Conservation (phyloP, 2,329 filamentous ascomycete genomes). For the Apiospora sp. region DNA sequence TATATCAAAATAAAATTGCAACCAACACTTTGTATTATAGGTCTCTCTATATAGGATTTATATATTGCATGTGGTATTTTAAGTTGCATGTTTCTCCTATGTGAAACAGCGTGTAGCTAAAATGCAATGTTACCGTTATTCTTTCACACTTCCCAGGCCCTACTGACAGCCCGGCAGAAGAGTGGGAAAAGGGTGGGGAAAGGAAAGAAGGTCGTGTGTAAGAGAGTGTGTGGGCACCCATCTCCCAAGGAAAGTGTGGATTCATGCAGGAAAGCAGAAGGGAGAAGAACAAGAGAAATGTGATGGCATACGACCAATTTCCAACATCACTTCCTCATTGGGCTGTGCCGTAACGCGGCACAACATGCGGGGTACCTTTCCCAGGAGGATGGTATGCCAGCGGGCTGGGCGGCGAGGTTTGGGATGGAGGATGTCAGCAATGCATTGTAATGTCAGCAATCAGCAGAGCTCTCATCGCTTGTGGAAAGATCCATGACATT, state of each 20-base stretch:
- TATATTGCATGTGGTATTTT: neutral
- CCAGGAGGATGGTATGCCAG: neutral
- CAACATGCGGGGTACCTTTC: constrained; percentile 13
- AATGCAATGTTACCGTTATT: neutral
- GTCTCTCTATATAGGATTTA: neutral
- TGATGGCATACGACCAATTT: constrained; percentile 4
- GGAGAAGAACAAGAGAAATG: neutral
- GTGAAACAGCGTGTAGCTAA: neutral
- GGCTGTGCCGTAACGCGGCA: constrained; percentile 9
- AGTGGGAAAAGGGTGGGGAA: neutral
- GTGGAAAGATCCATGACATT: too few relatives aligned
- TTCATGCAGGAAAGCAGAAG: neutral
- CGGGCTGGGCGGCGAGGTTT: neutral
- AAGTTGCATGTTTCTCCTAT: neutral
- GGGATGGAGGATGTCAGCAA: neutral
- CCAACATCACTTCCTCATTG: constrained; percentile 6
- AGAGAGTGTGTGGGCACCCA: neutral
- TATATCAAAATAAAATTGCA: neutral
- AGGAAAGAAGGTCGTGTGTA: neutral
- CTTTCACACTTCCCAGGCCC: neutral
- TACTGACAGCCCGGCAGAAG: neutral
- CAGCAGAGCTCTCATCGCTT: neutral
- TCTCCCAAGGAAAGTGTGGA: neutral
- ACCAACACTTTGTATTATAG: neutral
- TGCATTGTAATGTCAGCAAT: constrained; percentile 29